Percentiles rank a stretch among this genome's conserved stretches.
phyloP scores from a whole-genome alignment of 306 rosid species.

The Quercus agrifolia region DNA sequence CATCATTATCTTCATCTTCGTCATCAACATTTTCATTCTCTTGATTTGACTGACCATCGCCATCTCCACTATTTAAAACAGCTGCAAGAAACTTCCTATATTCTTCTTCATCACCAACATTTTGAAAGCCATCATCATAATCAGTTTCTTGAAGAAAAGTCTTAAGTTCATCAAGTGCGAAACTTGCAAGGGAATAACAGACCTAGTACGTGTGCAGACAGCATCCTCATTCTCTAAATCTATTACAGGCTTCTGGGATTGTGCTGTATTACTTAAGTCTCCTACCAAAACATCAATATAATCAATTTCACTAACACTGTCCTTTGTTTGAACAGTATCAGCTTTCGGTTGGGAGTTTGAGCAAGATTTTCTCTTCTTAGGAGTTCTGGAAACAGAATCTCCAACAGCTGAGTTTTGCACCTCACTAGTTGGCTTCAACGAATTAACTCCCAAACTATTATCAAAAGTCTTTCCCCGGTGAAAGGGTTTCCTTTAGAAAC shows the following conservation, averaged over 20 bases:
- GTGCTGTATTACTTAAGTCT: slow-evolving; percentile 30
- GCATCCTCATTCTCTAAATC: slow-evolving; percentile 70
- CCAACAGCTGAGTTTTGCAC: slow-evolving; percentile 24
- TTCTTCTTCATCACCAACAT: slow-evolving; percentile 88
- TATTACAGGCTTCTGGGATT: slow-evolving; percentile 27
- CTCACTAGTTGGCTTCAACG: slow-evolving; percentile 18
- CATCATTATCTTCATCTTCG: slow-evolving; percentile 92
- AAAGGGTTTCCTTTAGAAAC: slow-evolving; percentile 63
- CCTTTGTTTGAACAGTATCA: slow-evolving; percentile 42
- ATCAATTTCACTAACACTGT: slow-evolving; percentile 19
- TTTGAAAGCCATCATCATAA: slow-evolving; percentile 89
- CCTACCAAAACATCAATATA: slow-evolving; percentile 30
- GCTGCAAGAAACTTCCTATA: slow-evolving; percentile 85
- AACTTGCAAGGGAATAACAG: slow-evolving; percentile 87
- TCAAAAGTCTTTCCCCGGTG: slow-evolving; percentile 21
- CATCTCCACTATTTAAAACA: slow-evolving; percentile 71
- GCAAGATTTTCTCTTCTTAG: slow-evolving; percentile 23
- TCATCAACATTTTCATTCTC: slow-evolving; percentile 72
- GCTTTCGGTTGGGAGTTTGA: slow-evolving; percentile 28
- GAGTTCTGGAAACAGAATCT: slow-evolving; percentile 26
- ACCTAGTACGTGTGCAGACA: slow-evolving; percentile 94
- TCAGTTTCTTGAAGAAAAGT: slow-evolving; percentile 94
- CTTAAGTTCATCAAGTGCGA: slow-evolving; percentile 89
- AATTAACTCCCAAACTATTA: slow-evolving; percentile 24
- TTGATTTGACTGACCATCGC: slow-evolving; percentile 40